phyloP scores from a whole-genome alignment of 108 stramenopile species.

The Fragilaria crotonensis region DNA sequence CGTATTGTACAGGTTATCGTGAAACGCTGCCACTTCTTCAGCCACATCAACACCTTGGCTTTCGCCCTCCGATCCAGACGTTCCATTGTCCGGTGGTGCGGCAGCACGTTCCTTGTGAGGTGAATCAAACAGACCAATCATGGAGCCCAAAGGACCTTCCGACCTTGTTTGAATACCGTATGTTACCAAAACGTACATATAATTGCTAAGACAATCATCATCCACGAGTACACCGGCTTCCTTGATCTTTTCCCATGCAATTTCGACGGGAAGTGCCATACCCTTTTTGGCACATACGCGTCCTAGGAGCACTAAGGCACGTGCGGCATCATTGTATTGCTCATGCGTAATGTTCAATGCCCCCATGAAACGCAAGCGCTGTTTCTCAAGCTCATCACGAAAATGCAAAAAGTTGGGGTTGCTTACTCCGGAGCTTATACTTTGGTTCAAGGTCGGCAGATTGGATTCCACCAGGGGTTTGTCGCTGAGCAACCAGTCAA shows the following conservation, averaged over 20 bases:
- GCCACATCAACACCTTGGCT: slow-evolving; percentile 8
- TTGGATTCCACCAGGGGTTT: slow-evolving; percentile 4
- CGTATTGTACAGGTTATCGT: slow-evolving; percentile 65
- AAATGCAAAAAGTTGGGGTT: not conserved
- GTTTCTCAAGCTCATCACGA: slow-evolving; percentile 7
- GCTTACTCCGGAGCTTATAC: slow-evolving; percentile 1
- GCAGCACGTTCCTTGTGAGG: not conserved
- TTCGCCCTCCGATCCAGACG: not conserved
- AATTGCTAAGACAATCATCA: slow-evolving; percentile 36
- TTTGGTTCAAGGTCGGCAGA: slow-evolving; percentile 2
- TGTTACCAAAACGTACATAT: slow-evolving; percentile 36
- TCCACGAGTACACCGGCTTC: slow-evolving; percentile 32
- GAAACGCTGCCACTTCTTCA: slow-evolving; percentile 62
- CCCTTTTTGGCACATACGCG: slow-evolving; percentile 34
- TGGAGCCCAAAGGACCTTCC: not conserved
- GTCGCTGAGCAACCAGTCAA: not conserved
- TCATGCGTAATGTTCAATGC: slow-evolving; percentile 21
- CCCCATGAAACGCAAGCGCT: slow-evolving; percentile 7
- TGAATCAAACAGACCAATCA: slow-evolving; percentile 3
- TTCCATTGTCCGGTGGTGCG: no score
- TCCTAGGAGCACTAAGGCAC: slow-evolving; percentile 35
- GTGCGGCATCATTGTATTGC: slow-evolving; percentile 20
- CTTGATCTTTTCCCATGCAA: slow-evolving; percentile 49
- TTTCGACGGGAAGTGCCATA: slow-evolving; percentile 12
- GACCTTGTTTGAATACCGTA: not conserved